Evolutionary conservation across 768 basidiomycete genomes (phyloP).

Genomic region (Collybia sp.): DNA sequence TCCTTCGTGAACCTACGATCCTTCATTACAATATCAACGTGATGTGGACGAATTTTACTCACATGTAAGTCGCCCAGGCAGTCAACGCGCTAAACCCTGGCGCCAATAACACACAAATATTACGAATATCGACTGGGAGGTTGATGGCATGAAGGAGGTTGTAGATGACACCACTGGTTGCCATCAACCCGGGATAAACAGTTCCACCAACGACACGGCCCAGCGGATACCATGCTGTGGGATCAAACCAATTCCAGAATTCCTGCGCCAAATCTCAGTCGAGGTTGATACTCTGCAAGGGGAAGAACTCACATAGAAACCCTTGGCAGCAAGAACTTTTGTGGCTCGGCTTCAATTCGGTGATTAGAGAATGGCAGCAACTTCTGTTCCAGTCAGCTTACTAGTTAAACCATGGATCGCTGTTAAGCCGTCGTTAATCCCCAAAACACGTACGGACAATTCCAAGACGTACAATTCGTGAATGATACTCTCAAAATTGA

Average conservation of each 20-base stretch:
- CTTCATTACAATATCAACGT: background rate
- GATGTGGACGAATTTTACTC: constrained; percentile 16
- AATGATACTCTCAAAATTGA: constrained; percentile 98
- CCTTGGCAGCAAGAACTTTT: constrained; percentile 81
- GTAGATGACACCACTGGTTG: constrained; percentile 96
- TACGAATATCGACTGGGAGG: constrained; percentile 95
- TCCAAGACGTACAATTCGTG: constrained; percentile 85
- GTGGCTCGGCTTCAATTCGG: constrained; percentile 70
- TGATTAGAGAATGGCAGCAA: constrained; percentile 8
- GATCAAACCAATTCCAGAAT: constrained; percentile 99
- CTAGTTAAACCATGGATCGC: constrained; percentile 99
- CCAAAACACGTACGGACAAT: constrained; percentile 4
- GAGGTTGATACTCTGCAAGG: no score
- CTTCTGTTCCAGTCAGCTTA: constrained; percentile 38
- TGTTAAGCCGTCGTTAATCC: constrained; percentile 22
- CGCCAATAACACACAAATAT: constrained; percentile 94
- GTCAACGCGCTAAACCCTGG: constrained; percentile 97
- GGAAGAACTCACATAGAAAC: constrained; percentile 78
- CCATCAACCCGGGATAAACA: constrained; percentile 98
- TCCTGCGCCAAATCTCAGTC: constrained; percentile 44
- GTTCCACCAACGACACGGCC: constrained; percentile 98
- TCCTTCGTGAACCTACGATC: constrained; percentile 85
- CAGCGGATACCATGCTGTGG: constrained; percentile 98
- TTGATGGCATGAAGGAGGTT: constrained; percentile 82
- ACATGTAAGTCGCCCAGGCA: constrained; percentile 97